phyloP scores from a whole-genome alignment of 2,329 filamentous ascomycete genomes.

The Trichocomaceae sp. region DNA sequence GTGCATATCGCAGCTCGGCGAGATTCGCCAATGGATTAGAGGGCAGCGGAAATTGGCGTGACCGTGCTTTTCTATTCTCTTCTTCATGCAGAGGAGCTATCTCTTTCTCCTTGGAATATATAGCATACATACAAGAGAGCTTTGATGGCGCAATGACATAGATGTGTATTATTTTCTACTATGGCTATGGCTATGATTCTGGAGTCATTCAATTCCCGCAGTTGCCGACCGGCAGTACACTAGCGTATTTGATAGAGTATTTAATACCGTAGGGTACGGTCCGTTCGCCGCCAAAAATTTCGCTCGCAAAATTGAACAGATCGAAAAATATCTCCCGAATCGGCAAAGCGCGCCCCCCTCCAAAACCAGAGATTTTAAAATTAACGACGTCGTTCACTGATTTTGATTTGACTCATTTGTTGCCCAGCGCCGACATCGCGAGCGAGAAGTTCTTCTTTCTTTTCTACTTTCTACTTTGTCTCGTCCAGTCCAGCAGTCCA shows the following conservation, averaged over 20 bases:
- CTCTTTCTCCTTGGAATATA: neutral
- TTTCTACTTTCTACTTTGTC: neutral
- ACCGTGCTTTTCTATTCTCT: neutral
- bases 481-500: neutral
- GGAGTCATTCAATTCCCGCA: neutral
- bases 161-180: neutral
- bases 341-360: neutral
- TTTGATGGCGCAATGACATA: neutral
- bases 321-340: neutral
- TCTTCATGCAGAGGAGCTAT: neutral
- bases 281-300: neutral
- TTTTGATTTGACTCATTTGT: too few relatives aligned
- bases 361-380: neutral
- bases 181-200: too few relatives aligned
- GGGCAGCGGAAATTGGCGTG: conserved; percentile 25
- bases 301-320: too few relatives aligned
- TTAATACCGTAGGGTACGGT: neutral
- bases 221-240: neutral
- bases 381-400: neutral
- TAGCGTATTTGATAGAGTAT: neutral
- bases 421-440: neutral
- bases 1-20: conserved; percentile 37
- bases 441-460: neutral
- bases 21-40: conserved; percentile 33
- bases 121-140: neutral